Base-by-base conservation (phyloP, 805 yeast species). In the Scheffersomyces lignosus region DNA sequence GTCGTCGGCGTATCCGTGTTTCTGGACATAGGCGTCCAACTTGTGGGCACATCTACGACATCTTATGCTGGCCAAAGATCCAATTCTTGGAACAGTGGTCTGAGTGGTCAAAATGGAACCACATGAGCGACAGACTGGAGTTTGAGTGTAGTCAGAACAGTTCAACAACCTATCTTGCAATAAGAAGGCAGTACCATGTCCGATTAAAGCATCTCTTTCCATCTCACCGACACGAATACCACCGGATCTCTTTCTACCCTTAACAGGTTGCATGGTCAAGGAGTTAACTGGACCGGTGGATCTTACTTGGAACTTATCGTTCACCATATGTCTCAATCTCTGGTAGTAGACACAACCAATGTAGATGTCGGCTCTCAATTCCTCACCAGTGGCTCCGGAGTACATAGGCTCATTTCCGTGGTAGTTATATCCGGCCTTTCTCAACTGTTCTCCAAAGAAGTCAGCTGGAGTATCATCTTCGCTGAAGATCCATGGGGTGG, bases 141-240 rank as follows among this genome's bases (percentile, higher is more conserved):
- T 81, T 60, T 90, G 96, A 0, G 98, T 80, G 70, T 93, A 93
- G 64, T 93, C 99, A 5, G 96, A 86, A 58, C 96, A 89, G 68
- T 93, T 93, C 60, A 93, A 75, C 57, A 93, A 73, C 67, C 99
- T 82, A 62, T 93, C 99, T 65, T 91, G 98, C 50, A 93, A 71
- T 53, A 93, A 69, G 80, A 78, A 93, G 1, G 99, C 89, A 5
- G 99, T 85, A 66, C 99, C 99, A 59, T 93, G 99, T 41, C 98
- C 99, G 63, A 93, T 89, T 54, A 93, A 73, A 2, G 99, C 99
- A 77, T 93, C 99, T 71, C 99, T 86, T 70, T 93, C 99, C 99
- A 93, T 93, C 66, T 93, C 99, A 64, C 99, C 99, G 27, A 93
- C 95, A 77, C 99, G 95, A 52, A 93, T 93, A 84, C 99, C 99